Base-by-base conservation (phyloP, 352 stramenopile species). In the Phytophthora multivora region DNA sequence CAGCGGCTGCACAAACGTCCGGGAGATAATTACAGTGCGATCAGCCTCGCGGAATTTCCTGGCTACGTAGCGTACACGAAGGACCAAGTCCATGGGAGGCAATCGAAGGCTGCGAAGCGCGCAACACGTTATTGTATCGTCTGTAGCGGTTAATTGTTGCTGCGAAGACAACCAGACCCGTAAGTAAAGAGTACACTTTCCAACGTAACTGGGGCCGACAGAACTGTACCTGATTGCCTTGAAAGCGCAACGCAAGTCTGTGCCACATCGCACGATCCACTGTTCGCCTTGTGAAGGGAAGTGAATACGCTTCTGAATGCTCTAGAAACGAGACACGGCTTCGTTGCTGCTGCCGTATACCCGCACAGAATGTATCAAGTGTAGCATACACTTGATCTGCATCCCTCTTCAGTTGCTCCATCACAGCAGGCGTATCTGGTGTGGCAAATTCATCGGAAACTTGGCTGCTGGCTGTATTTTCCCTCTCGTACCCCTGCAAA, bases 241-340 rank as follows among this genome's bases (percentile, higher is more conserved):
- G 33, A n/a, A 70, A 65, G 8, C 62, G 47, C n/a, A 28, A 36
- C 9, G 6, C 49, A 18, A 70, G n/a, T 3, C 48, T 35, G 2
- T 48, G 16, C 62, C 54, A 70, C n/a, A 56, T 61, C 5, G 41
- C 54, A 5, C 21, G 51, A 41, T 57, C 59, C 8, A 68, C 59
- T 16, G 28, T 10, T 4, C 55, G 16, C 11, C 47, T 36, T 13
- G 55, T 49, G 18, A 69, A 69, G 18, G 61, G 61, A 10, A 69
- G 23, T 5, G n/a, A 39, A 15, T 59, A 52, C 13, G 38, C n/a
- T 16, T 61, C 62, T 0, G 28, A 35, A 38, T 71, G 55, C 6
- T 71, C 49, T 4, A 71, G 9, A 10, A 70, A 66, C 13, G 41
- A 12, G n/a, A 48, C 6, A 4, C 46, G 46, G n/a, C 16, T 57